Evolutionary conservation across 1,284 basidiomycete species (phyloP), one percentile per base, ranked within the genome.

Genomic region (Microbotryum intermedium): DNA sequence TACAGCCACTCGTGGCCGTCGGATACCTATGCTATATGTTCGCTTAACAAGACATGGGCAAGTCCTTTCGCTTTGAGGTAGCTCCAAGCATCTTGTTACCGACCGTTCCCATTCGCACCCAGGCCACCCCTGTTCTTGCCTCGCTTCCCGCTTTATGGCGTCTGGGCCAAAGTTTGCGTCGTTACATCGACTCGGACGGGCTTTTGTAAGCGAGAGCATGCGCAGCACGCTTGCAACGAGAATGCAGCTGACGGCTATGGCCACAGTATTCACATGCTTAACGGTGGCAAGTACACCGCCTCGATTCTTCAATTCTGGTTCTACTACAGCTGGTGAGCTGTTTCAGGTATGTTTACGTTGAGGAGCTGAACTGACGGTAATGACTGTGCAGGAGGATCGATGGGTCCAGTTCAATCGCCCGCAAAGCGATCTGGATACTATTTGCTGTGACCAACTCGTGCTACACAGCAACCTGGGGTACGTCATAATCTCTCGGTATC

Each of bases 171-270:
- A 50, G 43, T 2, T 30, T 68, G 6, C 55, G 67, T 6, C 67
- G 67, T 55, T 66, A 68, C 45, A 42, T 64, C 39, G 67, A 68
- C 30, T 64, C 62, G 10, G 65, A 68, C 28, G 67, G 67, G 0
- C 18, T 66, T 8, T 25, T 51, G 50, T 51, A 30, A 30, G 50
- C 30, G 25, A 26, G n/a, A 51, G 23, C 5, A 13, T 9, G 34
- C 34, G 18, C 18, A 39, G 34, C 26, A n/a, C 11, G 50, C 30
- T 30, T n/a, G 16, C 20, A 21, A 9, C 26, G 23, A 21, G 21
- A 4, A 3, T 39, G 23, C 26, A 30, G n/a, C 39, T 46, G 10
- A 55, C 11, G 8, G 1, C 11, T 26, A 29, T 11, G 11, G n/a
- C 20, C 11, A 8, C 55, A 65, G 59, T 13, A 55, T 67, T 1